Conservation (phyloP, 2,329 filamentous ascomycete genomes). For the Fusarium sarcochroum region DNA sequence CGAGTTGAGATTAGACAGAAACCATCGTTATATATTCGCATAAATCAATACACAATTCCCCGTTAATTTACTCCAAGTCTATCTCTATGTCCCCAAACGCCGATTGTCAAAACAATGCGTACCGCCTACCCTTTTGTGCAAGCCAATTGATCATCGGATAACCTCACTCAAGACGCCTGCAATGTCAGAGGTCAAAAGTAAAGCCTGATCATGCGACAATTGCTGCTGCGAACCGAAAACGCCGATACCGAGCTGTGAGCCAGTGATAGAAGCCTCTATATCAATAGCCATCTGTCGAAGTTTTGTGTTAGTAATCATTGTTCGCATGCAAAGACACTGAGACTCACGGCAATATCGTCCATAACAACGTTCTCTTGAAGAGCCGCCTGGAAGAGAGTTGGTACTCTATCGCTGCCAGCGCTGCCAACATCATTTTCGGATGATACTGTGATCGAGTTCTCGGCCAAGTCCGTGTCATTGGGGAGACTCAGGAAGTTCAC, state of each 20-base stretch:
- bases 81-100: not conserved
- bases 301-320: conserved; percentile 14
- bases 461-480: not conserved
- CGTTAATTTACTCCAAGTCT: not conserved
- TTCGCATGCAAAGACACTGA: no score
- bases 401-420: not conserved
- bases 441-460: conserved; percentile 18
- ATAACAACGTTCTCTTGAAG: conserved; percentile 44
- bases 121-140: not conserved
- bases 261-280: conserved; percentile 56
- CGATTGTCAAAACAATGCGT: not conserved
- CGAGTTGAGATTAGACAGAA: conserved; percentile 19
- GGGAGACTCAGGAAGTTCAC: conserved; percentile 83
- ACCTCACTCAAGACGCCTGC: conserved; percentile 31
- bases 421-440: not conserved
- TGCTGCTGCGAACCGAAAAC: conserved; percentile 55
- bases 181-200: conserved; percentile 47
- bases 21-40: conserved; percentile 1
- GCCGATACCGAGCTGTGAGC: conserved; percentile 55
- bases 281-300: conserved; percentile 56
- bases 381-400: conserved; percentile 21
- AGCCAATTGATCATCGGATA: conserved; percentile 1
- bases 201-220: conserved; percentile 48
- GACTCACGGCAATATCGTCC: conserved; percentile 50
- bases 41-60: conserved; percentile 2